phyloP scores from a whole-genome alignment of 2,329 filamentous ascomycete genomes.

The Coniochaeta sp. region DNA sequence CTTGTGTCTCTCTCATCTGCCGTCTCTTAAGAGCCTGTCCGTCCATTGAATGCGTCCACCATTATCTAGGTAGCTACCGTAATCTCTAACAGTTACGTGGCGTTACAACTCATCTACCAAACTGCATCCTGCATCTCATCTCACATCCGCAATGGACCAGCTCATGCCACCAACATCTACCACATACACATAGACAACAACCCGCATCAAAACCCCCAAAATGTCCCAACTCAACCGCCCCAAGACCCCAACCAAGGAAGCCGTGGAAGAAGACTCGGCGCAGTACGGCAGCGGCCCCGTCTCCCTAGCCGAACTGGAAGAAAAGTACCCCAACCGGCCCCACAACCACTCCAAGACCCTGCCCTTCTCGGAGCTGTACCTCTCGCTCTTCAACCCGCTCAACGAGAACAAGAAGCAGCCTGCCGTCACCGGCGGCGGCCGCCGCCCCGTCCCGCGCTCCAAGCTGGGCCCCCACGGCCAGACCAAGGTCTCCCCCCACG shows the following conservation, averaged over 20 bases:
- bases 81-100: no score
- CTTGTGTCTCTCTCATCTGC: no score
- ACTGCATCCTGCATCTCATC: no score
- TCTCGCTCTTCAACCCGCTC: slow-evolving; percentile 72
- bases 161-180: no score
- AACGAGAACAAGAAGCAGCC: slow-evolving; percentile 74
- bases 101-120: no score
- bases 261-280: slow-evolving; percentile 40
- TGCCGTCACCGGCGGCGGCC: slow-evolving; percentile 41
- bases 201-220: not conserved
- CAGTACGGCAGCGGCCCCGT: slow-evolving; percentile 38
- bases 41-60: no score
- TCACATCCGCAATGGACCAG: no score
- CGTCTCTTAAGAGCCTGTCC: no score
- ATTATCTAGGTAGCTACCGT: no score
- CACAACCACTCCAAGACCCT: slow-evolving; percentile 73
- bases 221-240: slow-evolving; percentile 15
- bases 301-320: slow-evolving; percentile 33
- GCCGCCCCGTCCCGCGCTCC: slow-evolving; percentile 29
- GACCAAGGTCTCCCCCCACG: slow-evolving; percentile 61
- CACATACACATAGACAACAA: no score
- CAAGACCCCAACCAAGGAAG: slow-evolving; percentile 28
- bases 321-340: slow-evolving; percentile 63
- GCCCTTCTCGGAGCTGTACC: slow-evolving; percentile 73
- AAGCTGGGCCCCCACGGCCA: slow-evolving; percentile 48